phyloP scores from a whole-genome alignment of 176 grass and related monocot genomes.

The Urochloa ruziziensis region DNA sequence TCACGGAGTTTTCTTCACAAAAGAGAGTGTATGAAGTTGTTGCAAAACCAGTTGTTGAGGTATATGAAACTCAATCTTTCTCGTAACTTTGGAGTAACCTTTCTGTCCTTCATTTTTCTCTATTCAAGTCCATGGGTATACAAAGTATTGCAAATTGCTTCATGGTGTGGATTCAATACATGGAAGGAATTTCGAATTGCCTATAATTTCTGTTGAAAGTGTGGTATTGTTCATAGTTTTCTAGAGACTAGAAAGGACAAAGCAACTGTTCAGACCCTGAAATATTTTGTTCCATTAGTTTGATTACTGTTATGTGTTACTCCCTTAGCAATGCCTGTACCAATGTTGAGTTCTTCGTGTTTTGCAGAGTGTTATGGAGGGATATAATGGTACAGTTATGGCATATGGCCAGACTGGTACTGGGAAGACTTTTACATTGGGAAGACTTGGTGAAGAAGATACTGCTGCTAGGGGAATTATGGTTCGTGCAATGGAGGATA shows the following conservation, averaged over 20 bases:
- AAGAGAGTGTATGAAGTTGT: slow-evolving; percentile 99
- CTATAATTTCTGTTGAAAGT: background rate
- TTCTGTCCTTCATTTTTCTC: background rate
- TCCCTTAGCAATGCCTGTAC: background rate
- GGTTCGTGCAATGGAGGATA: slow-evolving; percentile 99
- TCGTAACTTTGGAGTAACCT: slow-evolving; percentile 5
- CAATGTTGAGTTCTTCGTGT: background rate
- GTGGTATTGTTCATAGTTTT: background rate
- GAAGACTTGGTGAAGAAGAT: slow-evolving; percentile 97
- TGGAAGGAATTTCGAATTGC: background rate
- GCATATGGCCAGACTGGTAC: slow-evolving; percentile 99
- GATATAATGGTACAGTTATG: slow-evolving; percentile 99
- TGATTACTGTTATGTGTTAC: slow-evolving; percentile 11
- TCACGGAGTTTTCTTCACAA: slow-evolving; percentile 97
- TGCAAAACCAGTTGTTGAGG: slow-evolving; percentile 99
- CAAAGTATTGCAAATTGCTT: slow-evolving; percentile 19
- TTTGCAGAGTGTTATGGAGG: slow-evolving; percentile 94
- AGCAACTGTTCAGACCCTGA: background rate
- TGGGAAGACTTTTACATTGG: slow-evolving; percentile 99
- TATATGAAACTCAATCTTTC: slow-evolving; percentile 42
- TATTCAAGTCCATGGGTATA: background rate
- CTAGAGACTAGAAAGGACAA: slow-evolving; percentile 2
- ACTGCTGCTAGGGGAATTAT: slow-evolving; percentile 93
- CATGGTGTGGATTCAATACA: background rate
- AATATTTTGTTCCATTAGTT: slow-evolving; percentile 3